Evolutionary conservation across 2,329 filamentous ascomycete species (phyloP), one percentile per base, ranked within the genome.

Genomic region (Scedosporium dehoogii): DNA sequence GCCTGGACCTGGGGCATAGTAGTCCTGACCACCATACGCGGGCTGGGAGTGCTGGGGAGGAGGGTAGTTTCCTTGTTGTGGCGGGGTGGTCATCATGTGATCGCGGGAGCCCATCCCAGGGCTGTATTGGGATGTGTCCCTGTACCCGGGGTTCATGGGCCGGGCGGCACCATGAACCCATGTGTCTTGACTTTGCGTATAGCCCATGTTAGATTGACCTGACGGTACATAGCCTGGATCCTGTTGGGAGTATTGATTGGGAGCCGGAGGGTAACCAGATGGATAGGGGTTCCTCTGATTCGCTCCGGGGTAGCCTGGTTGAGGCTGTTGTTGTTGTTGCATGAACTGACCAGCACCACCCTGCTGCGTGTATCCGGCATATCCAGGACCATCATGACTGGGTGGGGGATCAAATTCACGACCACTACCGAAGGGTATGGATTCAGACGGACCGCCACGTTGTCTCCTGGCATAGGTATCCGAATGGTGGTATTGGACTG

Each of bases 401-500:
- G 59, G 44, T 14, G 59, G n/a, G n/a, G 48, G 46, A 56, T 61
- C 51, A 44, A 41, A 59, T 51, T 61, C 59, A 61, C 59, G 46
- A 21, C 46, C 46, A 41, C 38, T 61, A 56, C 59, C 59, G 25
- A 55, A 61, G 27, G 46, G 29, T 42, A 55, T 55, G 14, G 48
- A 51, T 23, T 61, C 59, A 41, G 58, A 58, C 12, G 62, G 62
- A 10, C 62, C 62, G 21, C 48, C 48, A 29, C 56, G 58, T 44
- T 63, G 59, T 16, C 61, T 44, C 44, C 33, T 64, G 63, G 65
- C 65, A 61, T 75, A 73, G 62, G 79, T 80, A 73, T 82, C 76
- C 65, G 81, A 83, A 70, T 82, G 78, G 72, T 79, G 79, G 70
- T 83, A 83, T 73, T 81, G 79, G 70, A 78, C 82, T 85, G 76